These are phyloP conservation scores for Phytophthora sp. DNA, from an alignment of 352 stramenopile species.

Conservation along the genomic window DNA sequence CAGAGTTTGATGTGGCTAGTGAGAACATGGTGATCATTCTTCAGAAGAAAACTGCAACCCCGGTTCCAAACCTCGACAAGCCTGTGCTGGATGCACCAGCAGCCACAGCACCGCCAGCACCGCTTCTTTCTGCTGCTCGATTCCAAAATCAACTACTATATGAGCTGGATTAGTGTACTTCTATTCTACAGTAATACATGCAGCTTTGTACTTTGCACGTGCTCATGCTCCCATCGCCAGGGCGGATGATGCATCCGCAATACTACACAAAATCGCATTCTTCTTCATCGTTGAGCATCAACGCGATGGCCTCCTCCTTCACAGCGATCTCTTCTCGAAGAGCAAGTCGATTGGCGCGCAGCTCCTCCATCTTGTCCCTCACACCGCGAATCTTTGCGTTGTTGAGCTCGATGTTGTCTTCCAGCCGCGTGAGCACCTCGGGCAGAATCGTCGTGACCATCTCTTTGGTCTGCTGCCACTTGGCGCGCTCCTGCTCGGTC, in stretches of 20 bases:
- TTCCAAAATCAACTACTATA: constrained; percentile 83
- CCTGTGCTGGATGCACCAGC: neutral
- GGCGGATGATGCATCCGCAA: no score
- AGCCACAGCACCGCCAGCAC: constrained; percentile 1
- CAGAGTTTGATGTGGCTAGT: constrained; percentile 60
- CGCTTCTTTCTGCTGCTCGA: constrained; percentile 33
- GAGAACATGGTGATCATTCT: constrained; percentile 81
- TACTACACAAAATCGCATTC: no score
- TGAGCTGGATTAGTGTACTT: constrained; percentile 53
- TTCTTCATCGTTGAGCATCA: constrained; percentile 41
- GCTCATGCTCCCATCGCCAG: no score
- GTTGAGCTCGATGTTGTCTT: constrained; percentile 74
- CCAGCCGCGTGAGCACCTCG: constrained; percentile 51
- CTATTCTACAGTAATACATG: neutral
- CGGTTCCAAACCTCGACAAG: neutral
- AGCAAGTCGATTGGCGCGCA: constrained; percentile 50
- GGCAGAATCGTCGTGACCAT: constrained; percentile 65
- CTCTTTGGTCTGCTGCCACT: constrained; percentile 52
- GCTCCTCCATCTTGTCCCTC: constrained; percentile 58
- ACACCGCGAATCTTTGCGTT: constrained; percentile 64
- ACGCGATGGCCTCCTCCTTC: constrained; percentile 65
- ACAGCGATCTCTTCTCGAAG: constrained; percentile 66
- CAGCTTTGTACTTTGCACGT: no score
- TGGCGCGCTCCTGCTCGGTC: constrained; percentile 38
- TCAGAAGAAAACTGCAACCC: constrained; percentile 32